These are phyloP conservation scores for Saprolegnia parasitica DNA, from an alignment of 352 stramenopile genomes.

Conservation along the genomic window DNA sequence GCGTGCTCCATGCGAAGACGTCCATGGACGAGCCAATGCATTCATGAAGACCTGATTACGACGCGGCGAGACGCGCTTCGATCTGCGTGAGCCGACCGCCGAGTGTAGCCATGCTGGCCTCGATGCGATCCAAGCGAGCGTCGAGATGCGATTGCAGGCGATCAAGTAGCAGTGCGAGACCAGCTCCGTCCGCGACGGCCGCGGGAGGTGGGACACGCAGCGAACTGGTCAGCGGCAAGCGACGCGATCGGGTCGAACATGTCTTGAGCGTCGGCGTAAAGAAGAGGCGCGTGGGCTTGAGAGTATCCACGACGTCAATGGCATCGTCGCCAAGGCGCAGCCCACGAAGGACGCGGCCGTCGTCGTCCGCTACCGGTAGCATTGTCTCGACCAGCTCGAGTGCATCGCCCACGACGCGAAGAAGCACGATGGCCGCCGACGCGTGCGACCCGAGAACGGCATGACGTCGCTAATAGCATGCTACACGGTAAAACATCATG, in stretches of 20 bases:
- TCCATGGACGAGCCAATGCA: no score
- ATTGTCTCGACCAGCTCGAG: background rate
- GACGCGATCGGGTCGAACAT: background rate
- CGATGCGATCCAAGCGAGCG: background rate
- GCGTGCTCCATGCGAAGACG: no score
- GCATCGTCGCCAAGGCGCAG: background rate
- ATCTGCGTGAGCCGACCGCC: background rate
- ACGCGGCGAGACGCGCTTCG: background rate
- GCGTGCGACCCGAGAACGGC: background rate
- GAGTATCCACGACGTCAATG: background rate
- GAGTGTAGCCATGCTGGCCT: background rate
- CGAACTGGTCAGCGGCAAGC: background rate
- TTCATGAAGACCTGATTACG: background rate
- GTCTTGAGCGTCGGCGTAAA: slow-evolving; percentile 12
- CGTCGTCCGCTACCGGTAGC: background rate
- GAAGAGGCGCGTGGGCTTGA: background rate
- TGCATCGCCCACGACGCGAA: background rate
- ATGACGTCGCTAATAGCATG: background rate
- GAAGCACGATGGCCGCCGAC: background rate
- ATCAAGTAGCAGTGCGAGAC: no score
- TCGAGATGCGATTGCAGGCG: background rate
- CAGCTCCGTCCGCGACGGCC: no score
- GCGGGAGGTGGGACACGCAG: background rate
- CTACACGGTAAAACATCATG: background rate
- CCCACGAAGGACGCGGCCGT: background rate